Base-by-base conservation (phyloP, 1,284 basidiomycete genomes). In the Cutaneotrichosporon sp. region DNA sequence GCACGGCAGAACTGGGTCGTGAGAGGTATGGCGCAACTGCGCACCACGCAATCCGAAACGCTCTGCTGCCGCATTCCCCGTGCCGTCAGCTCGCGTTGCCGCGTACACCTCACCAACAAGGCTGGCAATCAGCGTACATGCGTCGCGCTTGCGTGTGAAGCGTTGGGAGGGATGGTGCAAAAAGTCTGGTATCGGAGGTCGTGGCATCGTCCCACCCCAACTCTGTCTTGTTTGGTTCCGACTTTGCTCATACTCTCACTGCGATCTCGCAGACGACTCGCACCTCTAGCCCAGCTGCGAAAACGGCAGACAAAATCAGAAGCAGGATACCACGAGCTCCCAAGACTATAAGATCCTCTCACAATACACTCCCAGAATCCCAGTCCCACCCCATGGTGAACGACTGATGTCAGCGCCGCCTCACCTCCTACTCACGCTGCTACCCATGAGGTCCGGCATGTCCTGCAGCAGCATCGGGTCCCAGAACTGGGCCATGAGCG, bases 401-500 rank as follows among this genome's bases (percentile, higher is more conserved):
- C 7, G 47, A 50, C 49, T 58, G 36, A n/a, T 1, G 20, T 58
- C 27, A 58, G 56, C 20, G 5, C 24, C 3, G 22, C 13, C 20
- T 11, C 45, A 22, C 6, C 1, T 11, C n/a, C 1, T 11, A 54
- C 58, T 54, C 33, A 59, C 58, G 29, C 45, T 59, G n/a, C 45
- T 54, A 3, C 45, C 52, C 38, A 53, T 25, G 8, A 54, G n/a
- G 22, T 47, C 58, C 2, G 52, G 43, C 2, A 61, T 53, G 34
- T 62, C 56, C 34, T 51, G 61, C 20, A 62, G 36, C 16, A 58
- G n/a, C 42, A 51, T 54, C 2, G 56, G 61, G 24, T 62, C 61
- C 61, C 61, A 62, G 56, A 62, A 62, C 27, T 62, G 49, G 4
- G 58, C 56, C 27, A 61, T 54, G n/a, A 61, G 34, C 4, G 59